Evolutionary conservation across 208 protist genomes (phyloP), one percentile per base, ranked within the genome.

Genomic region (Leptomonas seymouri): DNA sequence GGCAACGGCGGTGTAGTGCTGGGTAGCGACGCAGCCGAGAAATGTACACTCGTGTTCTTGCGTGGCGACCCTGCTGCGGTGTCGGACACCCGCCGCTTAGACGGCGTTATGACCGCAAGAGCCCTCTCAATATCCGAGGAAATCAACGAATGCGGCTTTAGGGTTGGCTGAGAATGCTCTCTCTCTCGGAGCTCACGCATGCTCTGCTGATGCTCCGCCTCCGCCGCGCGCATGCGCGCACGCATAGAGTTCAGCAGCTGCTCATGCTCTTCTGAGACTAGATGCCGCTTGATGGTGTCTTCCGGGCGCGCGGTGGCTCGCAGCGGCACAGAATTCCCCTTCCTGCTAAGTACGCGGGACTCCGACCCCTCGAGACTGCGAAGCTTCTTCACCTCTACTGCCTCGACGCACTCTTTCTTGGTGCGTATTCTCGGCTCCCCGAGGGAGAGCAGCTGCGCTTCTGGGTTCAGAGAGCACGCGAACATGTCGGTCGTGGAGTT

Each of bases 391-490:
- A 75, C 54, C 18, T 48, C 14, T 11, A 27, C 45, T 1, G 48
- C 62, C 60, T 87, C 68, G 11, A 44, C 34, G 11, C 51, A 14
- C 25, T 53, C 15, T n/a, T 83, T 11, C 15, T 45, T 56, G 3
- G 41, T 36, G 1, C 85, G 81, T n/a, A 27, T 56, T 28, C 59
- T 34, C 48, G 74, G 41, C 60, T 86, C 84, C 25, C 80, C 69
- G 25, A 67, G 25, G 16, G 28, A 7, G 45, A 54, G 53, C 28
- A 34, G 44, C n/a, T 8, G n/a, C 1, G n/a, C 14, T 14, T 36
- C 18, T 3, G 44, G 44, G 6, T 9, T 11, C 30, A 20, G 8
- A 18, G n/a, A n/a, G 3, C 45, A 11, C n/a, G 25, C 46, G 60
- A 53, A 55, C 8, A 55, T 23, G 46, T n/a, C 46, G n/a, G 60